Evolutionary conservation across 2,329 filamentous ascomycete species (phyloP).

Genomic region (Chaetomium globosum): DNA sequence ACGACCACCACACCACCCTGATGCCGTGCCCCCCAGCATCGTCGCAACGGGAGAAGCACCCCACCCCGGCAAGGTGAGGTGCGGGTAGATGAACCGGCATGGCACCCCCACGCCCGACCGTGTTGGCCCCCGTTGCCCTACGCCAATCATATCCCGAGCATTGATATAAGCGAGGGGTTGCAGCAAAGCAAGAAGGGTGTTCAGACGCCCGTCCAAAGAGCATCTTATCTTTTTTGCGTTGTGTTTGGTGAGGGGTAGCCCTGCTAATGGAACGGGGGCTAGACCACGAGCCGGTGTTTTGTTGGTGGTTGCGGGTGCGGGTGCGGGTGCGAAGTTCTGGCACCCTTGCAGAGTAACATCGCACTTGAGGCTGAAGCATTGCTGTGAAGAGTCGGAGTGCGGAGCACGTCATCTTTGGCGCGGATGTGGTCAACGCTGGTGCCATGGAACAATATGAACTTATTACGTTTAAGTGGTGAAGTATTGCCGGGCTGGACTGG

Average conservation of each 20-base stretch:
- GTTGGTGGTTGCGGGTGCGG: no score
- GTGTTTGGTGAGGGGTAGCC: background rate
- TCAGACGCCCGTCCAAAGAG: background rate
- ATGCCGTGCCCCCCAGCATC: background rate
- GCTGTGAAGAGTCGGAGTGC: background rate
- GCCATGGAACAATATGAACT: no score
- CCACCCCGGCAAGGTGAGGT: background rate
- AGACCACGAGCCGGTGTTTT: background rate
- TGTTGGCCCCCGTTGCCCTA: no score
- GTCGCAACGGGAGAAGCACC: no score
- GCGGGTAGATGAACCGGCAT: background rate
- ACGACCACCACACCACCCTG: background rate
- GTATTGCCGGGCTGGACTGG: no score
- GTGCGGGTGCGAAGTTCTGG: background rate
- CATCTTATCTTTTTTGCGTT: background rate
- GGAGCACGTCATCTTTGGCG: background rate
- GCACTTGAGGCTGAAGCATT: slow-evolving; percentile 10
- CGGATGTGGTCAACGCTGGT: background rate
- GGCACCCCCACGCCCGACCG: no score
- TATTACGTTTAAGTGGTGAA: no score
- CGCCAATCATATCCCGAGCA: no score
- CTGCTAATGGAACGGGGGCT: background rate
- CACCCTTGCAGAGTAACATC: background rate
- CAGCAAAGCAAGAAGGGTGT: background rate
- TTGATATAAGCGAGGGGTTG: no score